Evolutionary conservation across 257 asterid species (phyloP).

Genomic region (Haberlea rhodopensis): DNA sequence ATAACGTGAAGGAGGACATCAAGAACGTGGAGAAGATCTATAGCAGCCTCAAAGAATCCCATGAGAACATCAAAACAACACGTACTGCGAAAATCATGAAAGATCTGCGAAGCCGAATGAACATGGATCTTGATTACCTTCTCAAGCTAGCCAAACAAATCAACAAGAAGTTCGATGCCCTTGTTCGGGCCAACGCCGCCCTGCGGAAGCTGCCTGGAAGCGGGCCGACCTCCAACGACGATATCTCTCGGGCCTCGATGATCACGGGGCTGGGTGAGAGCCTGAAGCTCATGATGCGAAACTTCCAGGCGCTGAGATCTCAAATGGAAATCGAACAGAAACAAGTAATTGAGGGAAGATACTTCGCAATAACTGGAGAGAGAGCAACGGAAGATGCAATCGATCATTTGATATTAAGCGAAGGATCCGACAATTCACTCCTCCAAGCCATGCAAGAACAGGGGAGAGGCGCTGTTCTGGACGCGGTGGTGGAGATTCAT

Average conservation of each 20-base stretch:
- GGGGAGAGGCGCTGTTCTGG: constrained; percentile 33
- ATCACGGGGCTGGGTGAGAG: constrained; percentile 30
- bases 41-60: constrained; percentile 21
- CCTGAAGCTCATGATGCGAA: constrained; percentile 35
- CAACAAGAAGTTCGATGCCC: constrained; percentile 38
- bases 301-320: constrained; percentile 36
- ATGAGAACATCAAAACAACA: constrained; percentile 29
- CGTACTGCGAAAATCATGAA: constrained; percentile 26
- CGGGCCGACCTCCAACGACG: constrained; percentile 30
- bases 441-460: constrained; percentile 39
- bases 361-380: constrained; percentile 35
- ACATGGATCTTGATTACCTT: constrained; percentile 31
- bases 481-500: constrained; percentile 45
- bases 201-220: constrained; percentile 29
- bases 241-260: constrained; percentile 35
- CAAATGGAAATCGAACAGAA: constrained; percentile 39
- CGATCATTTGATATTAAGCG: constrained; percentile 37
- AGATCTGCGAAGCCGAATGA: constrained; percentile 28
- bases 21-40: constrained; percentile 29
- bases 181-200: constrained; percentile 43
- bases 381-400: constrained; percentile 49
- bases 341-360: constrained; percentile 43
- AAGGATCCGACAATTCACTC: constrained; percentile 33
- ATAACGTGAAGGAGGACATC: constrained; percentile 32
- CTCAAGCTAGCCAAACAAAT: constrained; percentile 47